Evolutionary conservation across 495 filamentous ascomycete species (phyloP).

Genomic region (Terfezia boudieri): DNA sequence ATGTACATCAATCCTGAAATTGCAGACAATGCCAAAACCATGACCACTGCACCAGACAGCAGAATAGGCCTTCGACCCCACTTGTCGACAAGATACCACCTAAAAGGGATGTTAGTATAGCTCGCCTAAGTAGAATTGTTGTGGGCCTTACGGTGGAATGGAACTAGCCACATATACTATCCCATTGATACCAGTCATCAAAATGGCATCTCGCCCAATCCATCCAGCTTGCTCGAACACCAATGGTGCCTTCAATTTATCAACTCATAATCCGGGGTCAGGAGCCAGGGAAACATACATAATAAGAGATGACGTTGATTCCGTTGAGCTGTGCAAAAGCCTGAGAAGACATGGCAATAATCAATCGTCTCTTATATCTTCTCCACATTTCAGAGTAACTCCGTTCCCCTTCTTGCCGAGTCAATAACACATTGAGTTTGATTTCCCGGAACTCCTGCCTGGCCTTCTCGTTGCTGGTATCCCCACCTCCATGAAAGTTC

Average conservation of each 20-base stretch:
- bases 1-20: constrained; percentile 95
- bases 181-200: constrained; percentile 95
- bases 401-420: constrained; percentile 82
- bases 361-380: constrained; percentile 72
- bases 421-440: constrained; percentile 87
- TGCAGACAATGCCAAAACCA: constrained; percentile 71
- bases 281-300: constrained; percentile 21
- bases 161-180: constrained; percentile 79
- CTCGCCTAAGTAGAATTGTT: background rate
- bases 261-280: background rate
- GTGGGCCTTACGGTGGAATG: constrained; percentile 38
- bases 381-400: constrained; percentile 88
- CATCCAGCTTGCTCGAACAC: constrained; percentile 95
- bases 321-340: constrained; percentile 89
- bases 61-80: constrained; percentile 83
- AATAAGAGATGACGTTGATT: constrained; percentile 99
- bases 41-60: constrained; percentile 71
- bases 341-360: constrained; percentile 98
- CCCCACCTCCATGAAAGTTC: constrained; percentile 85
- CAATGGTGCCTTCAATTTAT: constrained; percentile 37
- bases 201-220: constrained; percentile 66
- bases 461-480: constrained; percentile 77
- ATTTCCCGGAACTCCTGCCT: constrained; percentile 92
- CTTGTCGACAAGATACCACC: constrained; percentile 83
- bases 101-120: background rate